Percentiles rank a stretch among this genome's conserved stretches.
phyloP scores from a whole-genome alignment of 148 eudicot species.

The Polygonum aviculare region DNA sequence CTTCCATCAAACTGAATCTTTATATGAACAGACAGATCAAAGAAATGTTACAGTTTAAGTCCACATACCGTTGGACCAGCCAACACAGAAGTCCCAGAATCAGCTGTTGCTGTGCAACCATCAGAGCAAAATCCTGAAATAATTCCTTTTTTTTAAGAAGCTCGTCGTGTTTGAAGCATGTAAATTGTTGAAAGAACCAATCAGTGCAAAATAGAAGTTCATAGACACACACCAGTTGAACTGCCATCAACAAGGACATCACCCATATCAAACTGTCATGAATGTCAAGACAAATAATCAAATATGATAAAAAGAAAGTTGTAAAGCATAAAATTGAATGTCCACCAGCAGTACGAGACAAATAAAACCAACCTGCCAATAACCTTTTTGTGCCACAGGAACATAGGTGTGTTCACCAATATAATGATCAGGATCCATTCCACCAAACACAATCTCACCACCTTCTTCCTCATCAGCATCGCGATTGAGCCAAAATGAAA shows the following conservation, averaged over 20 bases:
- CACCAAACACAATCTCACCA: constrained; percentile 93
- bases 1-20: neutral
- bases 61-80: constrained; percentile 86
- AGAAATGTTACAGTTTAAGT: neutral
- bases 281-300: neutral
- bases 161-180: neutral
- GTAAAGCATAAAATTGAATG: too few relatives aligned
- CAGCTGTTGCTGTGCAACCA: constrained; percentile 92
- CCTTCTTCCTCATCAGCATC: constrained; percentile 64
- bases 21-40: neutral
- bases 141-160: constrained; percentile 8
- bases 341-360: neutral
- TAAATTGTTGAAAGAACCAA: neutral
- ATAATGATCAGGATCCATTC: constrained; percentile 67
- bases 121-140: constrained; percentile 59
- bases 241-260: constrained; percentile 66
- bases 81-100: constrained; percentile 90
- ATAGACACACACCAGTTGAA: constrained; percentile 63
- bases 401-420: constrained; percentile 76
- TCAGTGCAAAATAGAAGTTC: neutral
- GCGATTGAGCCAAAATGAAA: constrained; percentile 90
- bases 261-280: constrained; percentile 73
- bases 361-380: constrained; percentile 69
- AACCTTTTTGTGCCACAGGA: constrained; percentile 78
- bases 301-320: neutral